These are phyloP conservation scores for Trichoderma orchidacearum DNA, from an alignment of 495 filamentous ascomycete genomes.

Conservation along the genomic window DNA sequence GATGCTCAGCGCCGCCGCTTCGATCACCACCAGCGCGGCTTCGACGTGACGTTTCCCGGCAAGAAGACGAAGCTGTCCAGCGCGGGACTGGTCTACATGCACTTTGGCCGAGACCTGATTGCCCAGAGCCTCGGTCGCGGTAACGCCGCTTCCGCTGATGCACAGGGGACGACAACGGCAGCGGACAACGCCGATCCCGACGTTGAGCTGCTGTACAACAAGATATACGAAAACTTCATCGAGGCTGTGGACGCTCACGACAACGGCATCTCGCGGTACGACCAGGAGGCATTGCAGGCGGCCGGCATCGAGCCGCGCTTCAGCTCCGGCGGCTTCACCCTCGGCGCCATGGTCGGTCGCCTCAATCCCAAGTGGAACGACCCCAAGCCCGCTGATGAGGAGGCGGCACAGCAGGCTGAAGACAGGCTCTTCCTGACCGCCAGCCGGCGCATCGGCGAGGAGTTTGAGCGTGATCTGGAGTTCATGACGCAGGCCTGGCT, in stretches of 20 bases:
- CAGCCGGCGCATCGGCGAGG: slow-evolving; percentile 68
- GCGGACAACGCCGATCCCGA: slow-evolving; percentile 46
- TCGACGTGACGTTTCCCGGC: slow-evolving; percentile 61
- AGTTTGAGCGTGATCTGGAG: slow-evolving; percentile 63
- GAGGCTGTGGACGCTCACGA: slow-evolving; percentile 96
- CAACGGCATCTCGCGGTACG: slow-evolving; percentile 80
- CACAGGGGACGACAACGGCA: not conserved
- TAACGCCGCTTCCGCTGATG: not conserved
- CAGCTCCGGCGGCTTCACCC: slow-evolving; percentile 62
- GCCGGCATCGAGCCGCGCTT: slow-evolving; percentile 68
- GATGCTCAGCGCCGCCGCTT: slow-evolving; percentile 61
- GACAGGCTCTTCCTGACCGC: slow-evolving; percentile 67
- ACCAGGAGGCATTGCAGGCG: slow-evolving; percentile 43
- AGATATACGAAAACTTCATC: slow-evolving; percentile 86
- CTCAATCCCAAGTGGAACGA: slow-evolving; percentile 66
- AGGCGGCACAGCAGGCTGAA: slow-evolving; percentile 56
- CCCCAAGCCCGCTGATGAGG: slow-evolving; percentile 26
- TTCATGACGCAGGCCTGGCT: slow-evolving; percentile 69
- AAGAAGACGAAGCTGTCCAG: slow-evolving; percentile 79
- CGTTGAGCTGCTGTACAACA: slow-evolving; percentile 63
- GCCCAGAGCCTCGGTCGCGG: slow-evolving; percentile 13
- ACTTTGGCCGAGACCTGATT: slow-evolving; percentile 79
- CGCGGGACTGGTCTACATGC: slow-evolving; percentile 88
- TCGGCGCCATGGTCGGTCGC: slow-evolving; percentile 71
- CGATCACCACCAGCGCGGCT: slow-evolving; percentile 95